phyloP scores from a whole-genome alignment of 2,329 filamentous ascomycete genomes.

The Claviceps africana region DNA sequence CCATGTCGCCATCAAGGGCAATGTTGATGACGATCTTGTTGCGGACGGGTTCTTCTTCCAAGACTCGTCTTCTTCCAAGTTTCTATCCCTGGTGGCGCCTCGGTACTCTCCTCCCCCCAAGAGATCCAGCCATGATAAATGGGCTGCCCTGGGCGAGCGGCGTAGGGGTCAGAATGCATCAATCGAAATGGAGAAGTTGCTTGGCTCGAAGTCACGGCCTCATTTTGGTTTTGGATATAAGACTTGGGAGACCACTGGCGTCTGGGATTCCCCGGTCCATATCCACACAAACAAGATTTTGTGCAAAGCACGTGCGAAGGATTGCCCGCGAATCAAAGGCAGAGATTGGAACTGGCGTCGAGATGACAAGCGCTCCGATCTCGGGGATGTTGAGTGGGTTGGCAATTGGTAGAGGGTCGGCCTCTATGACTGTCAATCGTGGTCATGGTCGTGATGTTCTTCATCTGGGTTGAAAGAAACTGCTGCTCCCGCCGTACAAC shows the following conservation, averaged over 20 bases:
- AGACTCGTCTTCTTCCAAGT: slow-evolving; percentile 35
- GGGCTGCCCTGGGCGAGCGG: slow-evolving; percentile 75
- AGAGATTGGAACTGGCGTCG: slow-evolving; percentile 50
- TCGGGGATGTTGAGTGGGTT: slow-evolving; percentile 85
- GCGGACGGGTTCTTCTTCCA: slow-evolving; percentile 63
- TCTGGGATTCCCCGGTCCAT: slow-evolving; percentile 31
- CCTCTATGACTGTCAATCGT: slow-evolving; percentile 42
- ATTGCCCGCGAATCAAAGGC: slow-evolving; percentile 42
- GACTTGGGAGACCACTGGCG: slow-evolving; percentile 31
- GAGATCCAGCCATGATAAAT: slow-evolving; percentile 59
- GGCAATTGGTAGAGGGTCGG: slow-evolving; percentile 62
- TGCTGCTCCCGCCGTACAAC: not conserved
- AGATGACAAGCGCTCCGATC: slow-evolving; percentile 45
- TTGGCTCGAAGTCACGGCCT: slow-evolving; percentile 35
- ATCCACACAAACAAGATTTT: slow-evolving; percentile 20
- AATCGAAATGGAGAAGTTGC: slow-evolving; percentile 35
- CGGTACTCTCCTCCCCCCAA: slow-evolving; percentile 56
- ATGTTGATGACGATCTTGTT: slow-evolving; percentile 51
- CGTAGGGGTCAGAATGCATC: slow-evolving; percentile 51
- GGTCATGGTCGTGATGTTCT: slow-evolving; percentile 29
- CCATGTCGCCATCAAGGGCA: slow-evolving; percentile 26
- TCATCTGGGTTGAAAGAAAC: not conserved
- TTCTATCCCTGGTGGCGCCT: slow-evolving; percentile 24
- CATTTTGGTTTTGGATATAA: slow-evolving; percentile 33
- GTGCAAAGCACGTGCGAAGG: slow-evolving; percentile 34